Conservation (phyloP, 2,329 filamentous ascomycete genomes). For the Nothomitra cinnamomea region DNA sequence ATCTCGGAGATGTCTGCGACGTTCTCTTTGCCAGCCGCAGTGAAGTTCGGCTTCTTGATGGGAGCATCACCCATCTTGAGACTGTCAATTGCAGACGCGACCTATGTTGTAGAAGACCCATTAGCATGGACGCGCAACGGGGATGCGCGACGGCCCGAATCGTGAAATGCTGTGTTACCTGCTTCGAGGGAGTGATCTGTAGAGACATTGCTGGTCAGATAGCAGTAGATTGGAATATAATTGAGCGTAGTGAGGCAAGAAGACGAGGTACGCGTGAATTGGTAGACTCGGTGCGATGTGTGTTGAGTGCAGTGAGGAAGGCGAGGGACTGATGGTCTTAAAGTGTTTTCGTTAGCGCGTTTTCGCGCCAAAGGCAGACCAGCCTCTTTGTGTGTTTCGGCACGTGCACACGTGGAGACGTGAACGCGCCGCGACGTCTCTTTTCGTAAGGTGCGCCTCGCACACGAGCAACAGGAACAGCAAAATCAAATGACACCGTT, state of each 20-base stretch:
- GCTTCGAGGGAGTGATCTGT: constrained; percentile 58
- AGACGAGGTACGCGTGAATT: background rate
- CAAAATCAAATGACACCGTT: too few relatives aligned
- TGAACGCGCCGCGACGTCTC: background rate
- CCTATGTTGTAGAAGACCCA: constrained; percentile 33
- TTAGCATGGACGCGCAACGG: constrained; percentile 17
- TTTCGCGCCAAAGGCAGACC: background rate
- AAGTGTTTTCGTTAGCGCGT: background rate
- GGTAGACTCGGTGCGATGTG: background rate
- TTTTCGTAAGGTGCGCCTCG: too few relatives aligned
- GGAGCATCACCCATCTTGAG: constrained; percentile 83
- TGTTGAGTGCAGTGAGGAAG: background rate
- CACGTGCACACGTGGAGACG: background rate
- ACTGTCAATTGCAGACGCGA: constrained; percentile 68
- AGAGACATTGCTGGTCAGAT: constrained; percentile 46
- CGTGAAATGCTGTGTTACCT: constrained; percentile 32
- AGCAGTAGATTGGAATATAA: background rate
- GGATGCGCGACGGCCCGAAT: background rate
- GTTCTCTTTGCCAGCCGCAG: constrained; percentile 67
- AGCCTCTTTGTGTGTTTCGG: background rate
- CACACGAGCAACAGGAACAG: too few relatives aligned
- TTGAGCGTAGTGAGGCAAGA: background rate
- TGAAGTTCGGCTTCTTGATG: constrained; percentile 75
- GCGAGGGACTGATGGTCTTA: background rate
- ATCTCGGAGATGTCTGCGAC: constrained; percentile 31